Evolutionary conservation across 108 stramenopile species (phyloP).

Genomic region (Nitzschia sp.): DNA sequence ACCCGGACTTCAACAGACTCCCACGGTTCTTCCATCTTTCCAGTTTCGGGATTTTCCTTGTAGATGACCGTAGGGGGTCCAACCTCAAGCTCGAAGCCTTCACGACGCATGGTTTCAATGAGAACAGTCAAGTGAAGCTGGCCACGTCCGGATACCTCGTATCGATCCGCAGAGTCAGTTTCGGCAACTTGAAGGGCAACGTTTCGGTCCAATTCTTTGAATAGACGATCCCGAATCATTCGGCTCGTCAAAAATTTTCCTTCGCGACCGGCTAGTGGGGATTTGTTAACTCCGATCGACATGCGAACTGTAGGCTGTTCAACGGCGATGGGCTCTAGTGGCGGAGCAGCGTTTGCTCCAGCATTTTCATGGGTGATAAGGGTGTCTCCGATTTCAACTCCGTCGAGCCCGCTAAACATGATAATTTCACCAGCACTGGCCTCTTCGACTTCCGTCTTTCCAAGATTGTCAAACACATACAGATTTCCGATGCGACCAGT

Average conservation of each 20-base stretch:
- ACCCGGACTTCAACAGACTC: slow-evolving; percentile 95
- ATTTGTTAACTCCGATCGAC: slow-evolving; percentile 99
- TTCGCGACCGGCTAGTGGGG: slow-evolving; percentile 97
- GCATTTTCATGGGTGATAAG: slow-evolving; percentile 84
- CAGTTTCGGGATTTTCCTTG: slow-evolving; percentile 88
- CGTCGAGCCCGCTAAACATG: slow-evolving; percentile 93
- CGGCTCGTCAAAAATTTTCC: slow-evolving; percentile 95
- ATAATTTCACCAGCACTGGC: slow-evolving; percentile 97
- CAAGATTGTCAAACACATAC: slow-evolving; percentile 96
- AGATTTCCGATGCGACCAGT: slow-evolving; percentile 83
- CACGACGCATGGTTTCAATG: slow-evolving; percentile 98
- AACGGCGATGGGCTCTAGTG: slow-evolving; percentile 93
- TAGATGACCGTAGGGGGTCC: slow-evolving; percentile 97
- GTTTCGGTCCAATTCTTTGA: slow-evolving; percentile 95
- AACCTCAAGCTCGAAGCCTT: slow-evolving; percentile 98
- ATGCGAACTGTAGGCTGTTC: slow-evolving; percentile 99
- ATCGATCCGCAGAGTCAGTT: slow-evolving; percentile 93
- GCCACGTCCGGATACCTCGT: slow-evolving; percentile 96
- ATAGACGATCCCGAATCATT: slow-evolving; percentile 96
- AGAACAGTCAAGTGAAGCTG: slow-evolving; percentile 98
- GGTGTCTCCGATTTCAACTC: slow-evolving; percentile 96
- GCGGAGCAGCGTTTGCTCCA: slow-evolving; percentile 78
- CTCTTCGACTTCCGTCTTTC: slow-evolving; percentile 86
- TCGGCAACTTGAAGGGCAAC: slow-evolving; percentile 93
- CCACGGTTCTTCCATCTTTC: slow-evolving; percentile 92